Conservation (phyloP, 768 basidiomycete species). For the button mushroom (Agaricus bisporus) region DNA sequence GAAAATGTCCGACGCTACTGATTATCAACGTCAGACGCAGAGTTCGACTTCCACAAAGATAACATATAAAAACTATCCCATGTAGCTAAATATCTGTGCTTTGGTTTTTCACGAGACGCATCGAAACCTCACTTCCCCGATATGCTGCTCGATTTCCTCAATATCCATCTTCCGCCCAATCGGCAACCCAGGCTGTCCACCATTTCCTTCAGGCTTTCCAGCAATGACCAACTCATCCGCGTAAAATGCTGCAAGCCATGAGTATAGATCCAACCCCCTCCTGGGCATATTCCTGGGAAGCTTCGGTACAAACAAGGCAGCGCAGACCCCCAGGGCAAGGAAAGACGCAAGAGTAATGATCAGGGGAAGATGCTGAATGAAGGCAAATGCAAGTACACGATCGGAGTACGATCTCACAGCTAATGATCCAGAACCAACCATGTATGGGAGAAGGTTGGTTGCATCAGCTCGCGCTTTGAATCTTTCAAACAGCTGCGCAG, state of each 20-base stretch:
- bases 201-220: not conserved
- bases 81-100: too few species aligned
- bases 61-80: too few species aligned
- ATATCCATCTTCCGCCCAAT: not conserved
- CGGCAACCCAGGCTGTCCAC: not conserved
- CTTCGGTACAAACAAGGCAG: conserved; percentile 21
- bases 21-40: too few species aligned
- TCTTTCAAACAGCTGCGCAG: conserved; percentile 23
- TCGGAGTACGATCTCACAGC: conserved; percentile 32
- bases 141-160: too few species aligned
- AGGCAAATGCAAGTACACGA: conserved; percentile 19
- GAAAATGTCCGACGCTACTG: too few species aligned
- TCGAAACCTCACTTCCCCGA: too few species aligned
- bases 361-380: conserved; percentile 19
- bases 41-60: too few species aligned
- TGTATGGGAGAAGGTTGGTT: conserved; percentile 34
- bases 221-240: conserved; percentile 13
- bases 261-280: conserved; percentile 22
- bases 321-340: conserved; percentile 24
- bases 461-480: conserved; percentile 33
- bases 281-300: conserved; percentile 17
- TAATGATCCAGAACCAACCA: conserved; percentile 29
- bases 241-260: conserved; percentile 21
- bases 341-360: conserved; percentile 18
- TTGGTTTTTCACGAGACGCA: too few species aligned